phyloP scores from a whole-genome alignment of 73 alveolate species.

The Blepharisma stoltei region DNA sequence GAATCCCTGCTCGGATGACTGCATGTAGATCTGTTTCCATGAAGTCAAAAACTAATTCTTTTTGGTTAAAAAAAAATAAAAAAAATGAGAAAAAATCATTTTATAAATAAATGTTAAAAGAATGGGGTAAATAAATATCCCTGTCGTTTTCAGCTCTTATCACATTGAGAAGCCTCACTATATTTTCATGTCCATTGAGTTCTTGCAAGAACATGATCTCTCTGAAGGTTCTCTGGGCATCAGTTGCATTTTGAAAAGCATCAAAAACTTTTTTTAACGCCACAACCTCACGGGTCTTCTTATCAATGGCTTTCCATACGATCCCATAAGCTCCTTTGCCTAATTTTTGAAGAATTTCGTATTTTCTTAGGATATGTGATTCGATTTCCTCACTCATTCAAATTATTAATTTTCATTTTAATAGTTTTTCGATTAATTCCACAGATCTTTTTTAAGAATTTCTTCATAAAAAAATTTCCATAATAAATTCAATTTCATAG shows the following conservation, averaged over 20 bases:
- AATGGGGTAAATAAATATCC: conserved; percentile 90
- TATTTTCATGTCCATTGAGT: conserved; percentile 91
- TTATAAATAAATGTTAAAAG: neutral
- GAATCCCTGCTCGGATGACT: conserved; percentile 94
- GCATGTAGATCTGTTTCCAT: conserved; percentile 98
- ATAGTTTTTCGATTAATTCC: neutral
- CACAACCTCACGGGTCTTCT: conserved; percentile 81
- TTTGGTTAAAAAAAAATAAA: conserved; percentile 17
- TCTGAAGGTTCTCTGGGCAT: conserved; percentile 93
- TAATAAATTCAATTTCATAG: neutral
- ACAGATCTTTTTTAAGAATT: neutral
- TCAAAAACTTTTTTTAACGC: conserved; percentile 95
- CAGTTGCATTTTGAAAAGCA: conserved; percentile 97
- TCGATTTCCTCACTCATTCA: conserved; percentile 86
- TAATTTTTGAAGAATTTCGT: conserved; percentile 69
- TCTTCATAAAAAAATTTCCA: neutral
- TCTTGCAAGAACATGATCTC: conserved; percentile 84
- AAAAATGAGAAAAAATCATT: too few relatives aligned
- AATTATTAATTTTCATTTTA: neutral
- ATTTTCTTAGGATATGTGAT: conserved; percentile 71
- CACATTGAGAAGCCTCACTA: conserved; percentile 87
- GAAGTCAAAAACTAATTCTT: conserved; percentile 86
- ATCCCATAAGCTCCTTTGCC: conserved; percentile 90
- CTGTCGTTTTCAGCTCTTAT: conserved; percentile 91
- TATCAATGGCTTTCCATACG: conserved; percentile 85